Evolutionary conservation across 2,329 filamentous ascomycete genomes (phyloP).

Genomic region (Ceratocystis cacaofunesta): DNA sequence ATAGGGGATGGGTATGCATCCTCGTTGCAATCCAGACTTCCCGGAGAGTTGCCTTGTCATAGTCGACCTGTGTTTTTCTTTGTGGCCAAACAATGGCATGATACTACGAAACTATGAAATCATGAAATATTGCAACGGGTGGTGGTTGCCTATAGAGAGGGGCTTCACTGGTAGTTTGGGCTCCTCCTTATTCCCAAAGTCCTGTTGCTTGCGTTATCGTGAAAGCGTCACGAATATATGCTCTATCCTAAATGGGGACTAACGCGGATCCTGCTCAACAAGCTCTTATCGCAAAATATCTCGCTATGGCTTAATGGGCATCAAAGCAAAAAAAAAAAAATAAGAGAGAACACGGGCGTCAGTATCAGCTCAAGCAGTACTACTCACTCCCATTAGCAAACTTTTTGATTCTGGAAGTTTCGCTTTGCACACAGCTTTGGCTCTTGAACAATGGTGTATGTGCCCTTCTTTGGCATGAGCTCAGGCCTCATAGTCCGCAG

Average conservation of each 20-base stretch:
- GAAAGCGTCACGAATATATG: background rate
- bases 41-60: no score
- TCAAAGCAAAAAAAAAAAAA: background rate
- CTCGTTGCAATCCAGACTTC: no score
- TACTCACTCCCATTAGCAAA: background rate
- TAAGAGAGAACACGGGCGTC: background rate
- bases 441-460: background rate
- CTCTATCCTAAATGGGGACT: background rate
- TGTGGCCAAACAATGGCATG: no score
- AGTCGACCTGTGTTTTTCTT: no score
- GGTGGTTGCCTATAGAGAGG: background rate
- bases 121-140: background rate
- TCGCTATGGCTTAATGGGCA: background rate
- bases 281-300: background rate
- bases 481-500: background rate
- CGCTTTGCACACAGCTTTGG: background rate
- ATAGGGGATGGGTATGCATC: no score
- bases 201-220: background rate
- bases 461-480: background rate
- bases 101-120: no score
- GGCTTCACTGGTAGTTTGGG: background rate
- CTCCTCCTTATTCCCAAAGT: background rate
- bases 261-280: background rate
- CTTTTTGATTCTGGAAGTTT: conserved; percentile 2
- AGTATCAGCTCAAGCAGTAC: background rate